Base-by-base conservation (phyloP, 306 rosid species). In the Dryas octopetala region DNA sequence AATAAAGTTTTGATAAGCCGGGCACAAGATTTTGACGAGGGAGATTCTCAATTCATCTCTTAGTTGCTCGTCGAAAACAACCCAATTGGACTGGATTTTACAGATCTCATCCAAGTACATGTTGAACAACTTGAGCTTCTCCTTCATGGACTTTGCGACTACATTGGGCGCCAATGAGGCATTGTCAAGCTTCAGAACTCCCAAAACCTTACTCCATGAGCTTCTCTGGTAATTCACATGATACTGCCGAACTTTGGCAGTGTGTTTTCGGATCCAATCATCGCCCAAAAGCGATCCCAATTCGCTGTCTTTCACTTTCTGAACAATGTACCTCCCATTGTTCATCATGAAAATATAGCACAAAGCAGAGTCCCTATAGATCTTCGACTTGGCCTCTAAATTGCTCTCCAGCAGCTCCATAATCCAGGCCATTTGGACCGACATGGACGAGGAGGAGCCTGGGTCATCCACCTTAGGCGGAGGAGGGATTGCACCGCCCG, bases 371-470 rank as follows among this genome's bases (percentile, higher is more conserved):
- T 92, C 92, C 75, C 84, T 79, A 63, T 95, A 95, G 41, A 88
- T 84, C 83, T 86, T 95, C n/a, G 98, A 90, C 79, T 95, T 95
- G 0, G 97, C 89, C 71, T 90, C 99, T 63, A 95, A 85, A 83
- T 95, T 95, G 71, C 96, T 92, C 86, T 88, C 97, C 44, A 92
- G 62, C 10, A 90, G 81, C 74, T 92, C 98, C 99, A 95, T 95
- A 38, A 90, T 88, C 98, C 98, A 92, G 9, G 83, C 98, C 84
- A 95, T 88, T 79, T 92, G 96, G 51, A 90, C 97, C 0, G 97
- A 90, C 26, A 95, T 76, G 1, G 88, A 79, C 1, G 90, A 81
- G 5, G 88, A 81, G 0, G 97, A 80, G 4, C 86, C 76, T 48
- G 89, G 83, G 23, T 85, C 90, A 28, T 91, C 91, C 51, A 86